These are phyloP conservation scores for Thelonectria discophora DNA, from an alignment of 2,329 filamentous ascomycete genomes.

Conservation along the genomic window DNA sequence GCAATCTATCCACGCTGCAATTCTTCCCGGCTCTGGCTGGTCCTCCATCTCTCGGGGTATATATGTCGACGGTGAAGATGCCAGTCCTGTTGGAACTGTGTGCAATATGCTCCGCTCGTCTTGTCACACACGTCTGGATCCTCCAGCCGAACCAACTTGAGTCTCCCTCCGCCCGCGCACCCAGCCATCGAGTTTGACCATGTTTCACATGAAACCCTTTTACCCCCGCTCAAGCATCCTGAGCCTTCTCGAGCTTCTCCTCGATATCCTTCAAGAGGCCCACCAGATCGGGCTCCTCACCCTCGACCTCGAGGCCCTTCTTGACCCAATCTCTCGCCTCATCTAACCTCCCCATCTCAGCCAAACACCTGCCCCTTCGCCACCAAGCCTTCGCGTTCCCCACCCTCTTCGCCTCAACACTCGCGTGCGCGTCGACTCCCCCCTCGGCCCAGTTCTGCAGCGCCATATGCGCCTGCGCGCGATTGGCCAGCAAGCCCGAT, in stretches of 20 bases:
- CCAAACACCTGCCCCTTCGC: slow-evolving; percentile 82
- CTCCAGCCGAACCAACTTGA: not conserved
- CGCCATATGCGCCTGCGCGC: slow-evolving; percentile 90
- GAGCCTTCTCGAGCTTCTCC: slow-evolving; percentile 53
- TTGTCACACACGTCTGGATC: not conserved
- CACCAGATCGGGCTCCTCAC: slow-evolving; percentile 70
- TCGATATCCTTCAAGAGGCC: slow-evolving; percentile 72
- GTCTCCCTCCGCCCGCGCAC: not conserved
- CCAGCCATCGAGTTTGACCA: not conserved
- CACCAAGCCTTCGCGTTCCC: slow-evolving; percentile 97
- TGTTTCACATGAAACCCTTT: not conserved
- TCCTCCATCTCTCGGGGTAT: not conserved
- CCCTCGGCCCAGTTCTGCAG: slow-evolving; percentile 84
- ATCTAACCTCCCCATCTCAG: slow-evolving; percentile 88
- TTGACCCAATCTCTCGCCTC: slow-evolving; percentile 85
- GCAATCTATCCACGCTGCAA: not conserved
- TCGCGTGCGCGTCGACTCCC: slow-evolving; percentile 85
- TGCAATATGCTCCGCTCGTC: not conserved
- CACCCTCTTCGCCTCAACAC: slow-evolving; percentile 84
- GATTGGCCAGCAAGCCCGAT: slow-evolving; percentile 80
- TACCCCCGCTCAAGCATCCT: slow-evolving; percentile 33
- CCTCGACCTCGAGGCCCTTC: slow-evolving; percentile 83
- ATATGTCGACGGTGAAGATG: not conserved
- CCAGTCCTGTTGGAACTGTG: not conserved
- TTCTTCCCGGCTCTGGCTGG: not conserved